A percentile compares a stretch with the other conserved stretches of the same genome.
Conservation (phyloP, 78 protist genomes). For the Chrysochromulina parva region DNA sequence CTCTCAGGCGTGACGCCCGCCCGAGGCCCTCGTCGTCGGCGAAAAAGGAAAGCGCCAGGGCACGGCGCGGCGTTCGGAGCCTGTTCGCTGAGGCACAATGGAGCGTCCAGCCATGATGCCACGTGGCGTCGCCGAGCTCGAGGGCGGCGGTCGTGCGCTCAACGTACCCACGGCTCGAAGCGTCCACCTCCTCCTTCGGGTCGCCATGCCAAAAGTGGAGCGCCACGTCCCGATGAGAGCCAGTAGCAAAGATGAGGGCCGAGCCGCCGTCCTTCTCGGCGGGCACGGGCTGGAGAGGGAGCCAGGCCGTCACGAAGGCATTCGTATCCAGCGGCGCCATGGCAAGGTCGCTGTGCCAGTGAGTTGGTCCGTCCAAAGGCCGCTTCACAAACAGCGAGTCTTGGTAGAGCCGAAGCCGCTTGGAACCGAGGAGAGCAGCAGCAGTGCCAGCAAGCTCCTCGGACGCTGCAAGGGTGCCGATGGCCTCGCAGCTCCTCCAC, state of each 20-base stretch:
- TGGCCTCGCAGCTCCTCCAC: neutral
- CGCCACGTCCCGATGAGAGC: conserved; percentile 4
- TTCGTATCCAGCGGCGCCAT: conserved; percentile 27
- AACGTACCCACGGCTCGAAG: neutral
- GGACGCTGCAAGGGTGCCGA: neutral
- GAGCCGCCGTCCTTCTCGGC: neutral
- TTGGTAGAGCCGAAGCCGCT: conserved; percentile 2
- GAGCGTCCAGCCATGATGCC: conserved; percentile 25
- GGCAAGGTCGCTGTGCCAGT: conserved; percentile 28
- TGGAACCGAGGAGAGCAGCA: neutral
- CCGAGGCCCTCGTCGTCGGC: neutral
- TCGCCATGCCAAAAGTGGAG: conserved; percentile 18
- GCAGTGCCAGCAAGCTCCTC: neutral
- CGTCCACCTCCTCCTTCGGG: neutral
- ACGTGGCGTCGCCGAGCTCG: neutral
- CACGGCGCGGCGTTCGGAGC: neutral
- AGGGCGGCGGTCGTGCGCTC: neutral
- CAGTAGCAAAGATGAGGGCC: neutral
- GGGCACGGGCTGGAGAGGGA: neutral
- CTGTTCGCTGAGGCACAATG: neutral
- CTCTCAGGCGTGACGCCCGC: neutral
- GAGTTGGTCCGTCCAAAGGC: conserved; percentile 13
- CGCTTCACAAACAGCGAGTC: neutral
- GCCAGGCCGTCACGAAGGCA: neutral
- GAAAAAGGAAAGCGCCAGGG: neutral